These are phyloP conservation scores for Daedaleopsis sinensis DNA, from an alignment of 768 basidiomycete genomes.

Conservation along the genomic window DNA sequence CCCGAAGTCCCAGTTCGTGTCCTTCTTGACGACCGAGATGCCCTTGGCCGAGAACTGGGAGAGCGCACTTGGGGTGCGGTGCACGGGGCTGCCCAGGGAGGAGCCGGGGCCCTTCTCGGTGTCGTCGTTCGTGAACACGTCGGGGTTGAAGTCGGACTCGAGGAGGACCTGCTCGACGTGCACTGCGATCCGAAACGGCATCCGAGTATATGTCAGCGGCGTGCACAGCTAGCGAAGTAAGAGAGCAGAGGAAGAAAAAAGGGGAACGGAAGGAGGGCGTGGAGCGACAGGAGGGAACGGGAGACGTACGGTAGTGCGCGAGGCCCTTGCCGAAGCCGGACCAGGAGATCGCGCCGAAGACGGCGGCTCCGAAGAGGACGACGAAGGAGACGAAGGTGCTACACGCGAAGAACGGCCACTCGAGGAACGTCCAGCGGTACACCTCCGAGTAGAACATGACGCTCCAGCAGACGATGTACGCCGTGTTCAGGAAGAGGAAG, in stretches of 20 bases:
- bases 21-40: conserved; percentile 19
- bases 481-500: conserved; percentile 46
- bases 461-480: conserved; percentile 33
- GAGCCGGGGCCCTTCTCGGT: conserved; percentile 5
- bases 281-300: neutral
- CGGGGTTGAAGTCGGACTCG: conserved; percentile 31
- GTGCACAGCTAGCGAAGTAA: too few species aligned
- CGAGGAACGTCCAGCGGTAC: conserved; percentile 33
- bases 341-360: conserved; percentile 52
- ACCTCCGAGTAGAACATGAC: conserved; percentile 33
- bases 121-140: conserved; percentile 26
- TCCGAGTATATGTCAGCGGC: too few species aligned
- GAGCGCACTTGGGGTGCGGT: conserved; percentile 14
- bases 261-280: too few species aligned
- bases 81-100: conserved; percentile 3
- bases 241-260: too few species aligned
- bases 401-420: conserved; percentile 55
- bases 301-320: conserved; percentile 53
- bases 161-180: conserved; percentile 26
- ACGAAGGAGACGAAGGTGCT: conserved; percentile 46
- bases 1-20: conserved; percentile 27
- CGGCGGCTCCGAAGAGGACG: conserved; percentile 38
- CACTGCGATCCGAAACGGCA: conserved; percentile 1
- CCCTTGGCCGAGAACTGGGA: conserved; percentile 9
- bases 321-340: conserved; percentile 58